Base-by-base conservation (phyloP, 306 rosid species). In the Sesbania bispinosa region DNA sequence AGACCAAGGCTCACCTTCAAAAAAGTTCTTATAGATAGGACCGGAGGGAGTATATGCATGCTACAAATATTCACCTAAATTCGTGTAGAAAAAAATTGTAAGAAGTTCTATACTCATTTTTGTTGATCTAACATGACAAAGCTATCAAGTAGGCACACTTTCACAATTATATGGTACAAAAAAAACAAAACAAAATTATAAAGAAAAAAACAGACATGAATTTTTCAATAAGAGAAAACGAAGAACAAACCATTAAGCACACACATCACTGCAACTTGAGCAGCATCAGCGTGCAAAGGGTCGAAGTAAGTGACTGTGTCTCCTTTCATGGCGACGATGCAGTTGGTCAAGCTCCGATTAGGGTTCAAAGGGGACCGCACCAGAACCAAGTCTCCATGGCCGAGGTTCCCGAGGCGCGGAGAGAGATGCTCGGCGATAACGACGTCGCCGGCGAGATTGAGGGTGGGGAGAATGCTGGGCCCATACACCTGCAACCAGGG, bases 391-490 rank as follows among this genome's bases (percentile, higher is more conserved):
- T 93, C 98, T 0, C 94, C 96, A 1, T 45, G 77, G 8, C 69
- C 80, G 2, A 88, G 20, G 73, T 67, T 90, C 46, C 97, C 96
- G 3, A 87, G 1, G 6, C 88, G 78, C 8, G 76, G 90, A 27
- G 96, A 87, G 48, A 90, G 43, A 76, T 64, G 90, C 10, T 93
- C 98, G 18, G 70, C 66, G 19, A 90, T 65, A 7, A 90, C 42
- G 30, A 93, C 84, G 16, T 90, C 97, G 21, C 94, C 97, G 48
- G 82, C 58, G 10, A 75, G 18, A 69, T 88, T 90, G 47, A 93
- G 64, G 41, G 97, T 90, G 10, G 97, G 98, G 41, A 90, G 87
- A 97, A 93, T 93, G 48, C 97, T 90, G 6, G 87, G 86, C 0
- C 96, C 97, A 47, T 85, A 62, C 7, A 85, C 86, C 97, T 93